Evolutionary conservation across 495 filamentous ascomycete genomes (phyloP).

Genomic region (Recurvomyces mirabilis): DNA sequence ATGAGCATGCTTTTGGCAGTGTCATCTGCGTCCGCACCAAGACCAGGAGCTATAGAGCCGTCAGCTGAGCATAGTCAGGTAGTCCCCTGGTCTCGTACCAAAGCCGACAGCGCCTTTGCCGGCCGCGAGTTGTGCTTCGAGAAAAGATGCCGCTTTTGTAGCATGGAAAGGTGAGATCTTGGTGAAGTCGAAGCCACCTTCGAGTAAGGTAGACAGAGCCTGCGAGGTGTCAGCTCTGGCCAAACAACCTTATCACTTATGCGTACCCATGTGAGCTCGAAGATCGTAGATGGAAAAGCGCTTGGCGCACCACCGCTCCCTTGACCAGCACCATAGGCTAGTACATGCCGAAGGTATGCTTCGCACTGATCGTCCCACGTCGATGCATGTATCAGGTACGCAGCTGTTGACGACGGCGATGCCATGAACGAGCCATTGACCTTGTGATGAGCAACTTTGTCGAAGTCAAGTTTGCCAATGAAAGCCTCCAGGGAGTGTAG

Average conservation of each 20-base stretch:
- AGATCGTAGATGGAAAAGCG: conserved; percentile 32
- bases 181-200: conserved; percentile 4
- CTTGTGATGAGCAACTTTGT: conserved; percentile 36
- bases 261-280: conserved; percentile 33
- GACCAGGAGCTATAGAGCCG: conserved; percentile 12
- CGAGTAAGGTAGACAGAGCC: background rate
- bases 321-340: conserved; percentile 12
- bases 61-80: too few species aligned
- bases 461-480: conserved; percentile 35
- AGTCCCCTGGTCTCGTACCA: too few species aligned
- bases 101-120: conserved; percentile 4
- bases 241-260: conserved; percentile 10
- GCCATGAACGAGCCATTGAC: conserved; percentile 36
- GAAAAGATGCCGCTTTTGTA: background rate
- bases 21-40: conserved; percentile 39
- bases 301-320: conserved; percentile 24
- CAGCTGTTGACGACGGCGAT: conserved; percentile 40
- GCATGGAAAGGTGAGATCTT: background rate
- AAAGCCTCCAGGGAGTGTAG: conserved; percentile 42
- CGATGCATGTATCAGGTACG: conserved; percentile 34
- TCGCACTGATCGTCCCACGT: conserved; percentile 35
- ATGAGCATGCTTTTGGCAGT: conserved; percentile 35
- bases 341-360: conserved; percentile 23
- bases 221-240: conserved; percentile 7
- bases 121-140: background rate